These are phyloP conservation scores for Priceomyces medius DNA, from an alignment of 805 yeast species.

Conservation along the genomic window DNA sequence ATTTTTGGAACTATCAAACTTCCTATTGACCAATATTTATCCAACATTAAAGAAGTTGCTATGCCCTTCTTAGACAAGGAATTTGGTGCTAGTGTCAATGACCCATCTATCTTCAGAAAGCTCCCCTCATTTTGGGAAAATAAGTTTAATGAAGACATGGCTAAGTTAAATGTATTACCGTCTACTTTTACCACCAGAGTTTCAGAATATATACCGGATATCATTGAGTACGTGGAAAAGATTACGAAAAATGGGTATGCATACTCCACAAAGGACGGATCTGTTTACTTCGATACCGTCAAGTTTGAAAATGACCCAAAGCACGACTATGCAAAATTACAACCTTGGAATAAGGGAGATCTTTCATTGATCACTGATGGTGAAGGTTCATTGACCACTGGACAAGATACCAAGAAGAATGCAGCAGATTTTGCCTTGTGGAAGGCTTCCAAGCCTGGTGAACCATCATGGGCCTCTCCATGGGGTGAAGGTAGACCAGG, in stretches of 20 bases:
- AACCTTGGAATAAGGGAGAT: conserved; percentile 97
- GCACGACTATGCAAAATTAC: conserved; percentile 92
- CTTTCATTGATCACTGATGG: conserved; percentile 86
- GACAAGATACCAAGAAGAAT: conserved; percentile 61
- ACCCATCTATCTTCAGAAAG: conserved; percentile 77
- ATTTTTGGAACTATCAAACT: conserved; percentile 25
- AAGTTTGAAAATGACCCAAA: conserved; percentile 68
- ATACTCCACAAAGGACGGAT: conserved; percentile 79
- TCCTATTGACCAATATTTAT: conserved; percentile 41
- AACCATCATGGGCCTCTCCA: conserved; percentile 91
- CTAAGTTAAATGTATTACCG: conserved; percentile 74
- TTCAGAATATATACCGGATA: conserved; percentile 93
- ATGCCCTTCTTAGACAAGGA: conserved; percentile 71
- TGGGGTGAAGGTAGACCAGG: conserved; percentile 99
- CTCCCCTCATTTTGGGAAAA: conserved; percentile 90
- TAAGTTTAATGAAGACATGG: conserved; percentile 84
- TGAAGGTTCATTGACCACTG: conserved; percentile 75
- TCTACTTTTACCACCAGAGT: conserved; percentile 90
- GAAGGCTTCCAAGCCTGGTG: conserved; percentile 97
- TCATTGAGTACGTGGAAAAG: conserved; percentile 70
- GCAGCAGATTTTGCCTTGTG: conserved; percentile 92
- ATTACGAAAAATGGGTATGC: conserved; percentile 84
- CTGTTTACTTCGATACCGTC: conserved; percentile 92
- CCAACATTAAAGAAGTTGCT: conserved; percentile 66
- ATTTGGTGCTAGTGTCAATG: conserved; percentile 74